Evolutionary conservation across 495 filamentous ascomycete genomes (phyloP), one percentile per base, ranked within the genome.

Genomic region (Trichoderma erinaceum): DNA sequence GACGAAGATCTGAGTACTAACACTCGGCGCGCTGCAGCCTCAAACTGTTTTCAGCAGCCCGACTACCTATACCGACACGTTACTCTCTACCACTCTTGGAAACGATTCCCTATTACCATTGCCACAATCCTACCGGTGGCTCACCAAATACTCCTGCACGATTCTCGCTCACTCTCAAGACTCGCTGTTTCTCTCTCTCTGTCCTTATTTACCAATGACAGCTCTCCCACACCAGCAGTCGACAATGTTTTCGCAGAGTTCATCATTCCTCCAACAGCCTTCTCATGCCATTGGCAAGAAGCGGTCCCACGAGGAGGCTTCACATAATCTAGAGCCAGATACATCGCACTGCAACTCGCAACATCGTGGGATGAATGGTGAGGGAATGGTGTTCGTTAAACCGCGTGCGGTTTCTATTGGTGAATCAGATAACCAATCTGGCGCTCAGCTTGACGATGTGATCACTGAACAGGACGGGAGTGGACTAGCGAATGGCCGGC

Each of bases 321-420:
- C 82, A 63, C 78, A 83, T 66, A 84, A 85, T 67, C 82, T 86
- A 65, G 84, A 86, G 65, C 79, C 84, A 27, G 82, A 85, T 32
- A 70, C 76, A 32, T 78, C 77, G 67, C 78, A 38, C 52, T 79
- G 63, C 75, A 75, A 79, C 71, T 75, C 80, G 52, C 85, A 83
- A 74, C 81, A 82, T 68, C 84, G 81, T 70, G 87, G 82, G 83
- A 70, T 80, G 69, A 90, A 90, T 72, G 90, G 89, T 68, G 86
- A 88, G 65, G 90, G 90, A 63, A 93, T 92, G 88, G 85, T 85
- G 3, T 83, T 92, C 68, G 83, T 92, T 76, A 91, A 91, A 72
- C 88, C 89, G 15, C 71, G 74, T 23, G 84, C 83, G 41, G 84
- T 85, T 68, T 85, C 88, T 68, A 80, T 86, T 32, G 76, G 89